These are phyloP conservation scores for Globisporangium rhizosaccharum DNA, from an alignment of 352 stramenopile species.

Conservation along the genomic window DNA sequence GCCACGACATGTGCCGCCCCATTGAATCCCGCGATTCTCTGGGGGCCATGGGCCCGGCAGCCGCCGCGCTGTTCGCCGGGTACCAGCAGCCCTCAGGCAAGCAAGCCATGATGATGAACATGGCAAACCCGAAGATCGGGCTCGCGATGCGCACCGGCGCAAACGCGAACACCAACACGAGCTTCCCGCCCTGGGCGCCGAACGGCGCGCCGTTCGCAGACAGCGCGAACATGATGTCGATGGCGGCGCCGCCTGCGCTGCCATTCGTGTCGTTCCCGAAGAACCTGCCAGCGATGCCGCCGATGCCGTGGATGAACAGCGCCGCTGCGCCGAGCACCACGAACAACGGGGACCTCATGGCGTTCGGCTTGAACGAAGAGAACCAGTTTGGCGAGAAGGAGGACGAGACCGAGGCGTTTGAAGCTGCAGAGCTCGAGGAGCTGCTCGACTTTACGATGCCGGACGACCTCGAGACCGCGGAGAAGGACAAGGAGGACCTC, in stretches of 20 bases:
- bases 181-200: constrained; percentile 25
- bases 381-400: constrained; percentile 21
- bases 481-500: constrained; percentile 72
- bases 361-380: constrained; percentile 30
- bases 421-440: constrained; percentile 66
- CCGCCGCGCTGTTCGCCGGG: constrained; percentile 67
- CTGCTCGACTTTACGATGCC: constrained; percentile 74
- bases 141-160: constrained; percentile 17
- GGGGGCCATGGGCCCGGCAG: constrained; percentile 66
- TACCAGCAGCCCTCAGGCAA: constrained; percentile 62
- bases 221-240: constrained; percentile 56
- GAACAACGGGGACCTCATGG: constrained; percentile 30
- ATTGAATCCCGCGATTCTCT: constrained; percentile 83
- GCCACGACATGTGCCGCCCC: constrained; percentile 62
- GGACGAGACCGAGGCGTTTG: constrained; percentile 33
- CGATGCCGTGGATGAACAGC: constrained; percentile 20
- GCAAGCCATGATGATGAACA: constrained; percentile 21
- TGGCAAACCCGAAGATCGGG: constrained; percentile 13
- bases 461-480: constrained; percentile 36
- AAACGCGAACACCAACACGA: constrained; percentile 2
- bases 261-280: constrained; percentile 68
- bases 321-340: constrained; percentile 2
- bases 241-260: constrained; percentile 49
- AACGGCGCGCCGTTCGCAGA: constrained; percentile 25
- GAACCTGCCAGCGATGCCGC: constrained; percentile 55